A percentile compares a stretch with the other conserved stretches of the same genome.
These are phyloP conservation scores for Acanthochlamys bracteata DNA, from an alignment of 106 monocot species.

Conservation along the genomic window DNA sequence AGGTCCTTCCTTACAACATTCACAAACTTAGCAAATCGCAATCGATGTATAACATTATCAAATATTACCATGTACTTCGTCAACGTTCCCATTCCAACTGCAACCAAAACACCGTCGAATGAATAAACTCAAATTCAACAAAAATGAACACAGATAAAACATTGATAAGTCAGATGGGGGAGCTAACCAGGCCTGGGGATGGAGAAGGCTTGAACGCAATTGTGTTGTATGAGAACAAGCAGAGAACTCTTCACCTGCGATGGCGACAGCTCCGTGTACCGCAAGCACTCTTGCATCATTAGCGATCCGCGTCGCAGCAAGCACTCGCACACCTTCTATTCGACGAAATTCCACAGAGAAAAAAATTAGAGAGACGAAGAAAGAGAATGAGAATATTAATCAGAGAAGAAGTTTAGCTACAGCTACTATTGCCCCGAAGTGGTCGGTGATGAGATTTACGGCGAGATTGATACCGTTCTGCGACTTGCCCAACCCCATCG, in stretches of 20 bases:
- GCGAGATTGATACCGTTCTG: constrained; percentile 48
- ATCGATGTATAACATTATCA: constrained; percentile 69
- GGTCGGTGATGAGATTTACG: constrained; percentile 32
- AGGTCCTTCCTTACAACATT: constrained; percentile 35
- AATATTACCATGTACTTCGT: constrained; percentile 64
- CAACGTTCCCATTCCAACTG: constrained; percentile 17
- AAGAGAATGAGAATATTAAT: background rate
- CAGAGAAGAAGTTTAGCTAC: constrained; percentile 16
- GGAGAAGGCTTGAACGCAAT: constrained; percentile 89
- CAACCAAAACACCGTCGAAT: constrained; percentile 9
- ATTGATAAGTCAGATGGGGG: background rate
- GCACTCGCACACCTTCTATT: constrained; percentile 76
- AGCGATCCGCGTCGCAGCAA: constrained; percentile 55
- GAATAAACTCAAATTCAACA: background rate
- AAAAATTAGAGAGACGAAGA: background rate
- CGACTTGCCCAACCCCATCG: constrained; percentile 23
- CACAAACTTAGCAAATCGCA: constrained; percentile 78
- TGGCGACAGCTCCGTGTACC: constrained; percentile 29
- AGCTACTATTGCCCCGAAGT: constrained; percentile 60
- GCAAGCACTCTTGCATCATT: constrained; percentile 48
- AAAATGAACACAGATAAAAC: background rate
- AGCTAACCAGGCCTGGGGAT: constrained; percentile 25
- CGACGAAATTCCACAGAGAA: constrained; percentile 13
- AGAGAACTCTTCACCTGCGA: constrained; percentile 66
- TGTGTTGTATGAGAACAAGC: constrained; percentile 87